Percentiles rank a stretch among this genome's conserved stretches.
Conservation (phyloP, 23 red algal genomes). For the Agarophyton chilense region DNA sequence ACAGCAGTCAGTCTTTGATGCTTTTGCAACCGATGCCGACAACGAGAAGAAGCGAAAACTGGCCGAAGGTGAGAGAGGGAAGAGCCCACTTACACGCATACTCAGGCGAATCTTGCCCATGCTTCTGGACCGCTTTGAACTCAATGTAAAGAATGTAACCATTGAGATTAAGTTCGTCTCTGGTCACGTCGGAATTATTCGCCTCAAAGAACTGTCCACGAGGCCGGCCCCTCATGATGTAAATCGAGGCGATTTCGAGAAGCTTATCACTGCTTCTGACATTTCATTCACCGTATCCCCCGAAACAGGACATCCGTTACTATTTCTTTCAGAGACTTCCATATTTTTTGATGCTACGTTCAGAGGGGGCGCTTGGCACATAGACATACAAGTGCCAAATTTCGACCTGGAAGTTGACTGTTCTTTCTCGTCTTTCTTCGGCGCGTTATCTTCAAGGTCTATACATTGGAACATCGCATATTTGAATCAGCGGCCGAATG, state of each 20-base stretch:
- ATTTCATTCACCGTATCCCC: conserved; percentile 21
- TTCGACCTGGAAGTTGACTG: conserved; percentile 5
- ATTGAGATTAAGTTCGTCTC: conserved; percentile 37
- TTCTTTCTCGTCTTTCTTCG: conserved; percentile 8
- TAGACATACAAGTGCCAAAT: conserved; percentile 18
- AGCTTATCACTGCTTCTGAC: conserved; percentile 24
- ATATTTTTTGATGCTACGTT: background rate
- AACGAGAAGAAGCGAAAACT: conserved; percentile 42
- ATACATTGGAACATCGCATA: conserved; percentile 3
- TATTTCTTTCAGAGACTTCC: background rate
- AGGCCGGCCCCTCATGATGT: background rate
- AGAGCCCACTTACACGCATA: conserved; percentile 19
- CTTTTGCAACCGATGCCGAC: conserved; percentile 11
- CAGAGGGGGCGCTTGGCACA: background rate
- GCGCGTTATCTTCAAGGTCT: background rate
- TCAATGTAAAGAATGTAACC: conserved; percentile 26
- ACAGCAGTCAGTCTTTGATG: conserved; percentile 45
- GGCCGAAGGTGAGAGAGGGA: conserved; percentile 39
- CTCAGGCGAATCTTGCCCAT: conserved; percentile 32
- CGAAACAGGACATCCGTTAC: background rate
- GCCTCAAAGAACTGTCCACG: background rate
- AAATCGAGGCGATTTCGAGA: conserved; percentile 26
- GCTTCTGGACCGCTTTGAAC: conserved; percentile 54
- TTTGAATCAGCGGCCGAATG: conserved; percentile 11
- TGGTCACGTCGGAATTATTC: background rate